Base-by-base conservation (phyloP, 164 flowering plant species). In the Paratinospora sagittata region DNA sequence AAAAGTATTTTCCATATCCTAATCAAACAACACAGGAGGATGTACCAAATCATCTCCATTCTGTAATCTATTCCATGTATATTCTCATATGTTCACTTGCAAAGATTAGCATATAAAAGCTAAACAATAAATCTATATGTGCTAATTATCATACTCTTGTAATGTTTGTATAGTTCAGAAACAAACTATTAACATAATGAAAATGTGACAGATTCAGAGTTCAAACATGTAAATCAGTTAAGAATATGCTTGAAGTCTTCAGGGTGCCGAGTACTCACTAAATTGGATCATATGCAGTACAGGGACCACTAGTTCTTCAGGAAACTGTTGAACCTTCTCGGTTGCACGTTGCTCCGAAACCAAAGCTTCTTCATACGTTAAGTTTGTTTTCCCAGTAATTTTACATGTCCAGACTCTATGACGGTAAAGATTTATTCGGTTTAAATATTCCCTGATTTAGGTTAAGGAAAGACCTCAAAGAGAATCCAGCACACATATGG, bases 331-430 rank as follows among this genome's bases (percentile, higher is more conserved):
- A 79, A 86, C 87, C 83, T 85, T 90, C 74, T 91, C 86, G 19
- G 76, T 68, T 30, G 96, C 97, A 63, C 70, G 84, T 66, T 77
- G 82, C 75, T 95, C 99, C 26, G 97, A 92, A 70, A 88, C 91
- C 84, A 95, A 80, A 45, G 99, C 97, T 82, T 95, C 99, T 76
- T 95, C 99, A 80, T 82, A 95, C 5, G 99, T 95, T 84, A 95
- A 79, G 72, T 89, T 89, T 74, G 74, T 66, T 76, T 92, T 95
- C 62, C 90, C 98, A 70, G 92, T 91, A 70, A 84, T 84, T 80
- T 91, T 89, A 77, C 99, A 95, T 13, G 84, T 85, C 99, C 99
- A 95, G 30, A 88, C 74, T 75, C 97, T 83, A 71, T 81, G 85
- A 2, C 98, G 94, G 73, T 95, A 95, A 11, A 90, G 70, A 84